A percentile compares a stretch with the other conserved stretches of the same genome.
phyloP scores from a whole-genome alignment of 768 basidiomycete genomes.

The Leccinum subgranulosum region DNA sequence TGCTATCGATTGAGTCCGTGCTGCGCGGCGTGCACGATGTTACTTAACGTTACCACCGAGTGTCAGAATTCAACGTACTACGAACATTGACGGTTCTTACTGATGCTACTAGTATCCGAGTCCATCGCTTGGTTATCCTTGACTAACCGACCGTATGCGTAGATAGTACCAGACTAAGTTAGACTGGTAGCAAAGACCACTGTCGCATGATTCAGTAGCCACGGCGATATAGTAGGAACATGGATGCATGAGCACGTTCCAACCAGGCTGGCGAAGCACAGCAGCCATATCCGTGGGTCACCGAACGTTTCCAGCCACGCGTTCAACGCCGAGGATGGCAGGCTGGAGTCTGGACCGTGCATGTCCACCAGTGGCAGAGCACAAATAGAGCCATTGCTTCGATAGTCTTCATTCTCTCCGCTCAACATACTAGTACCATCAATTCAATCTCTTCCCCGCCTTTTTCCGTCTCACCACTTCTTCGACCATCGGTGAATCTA shows the following conservation, averaged over 20 bases:
- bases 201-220: not conserved
- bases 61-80: constrained; percentile 8
- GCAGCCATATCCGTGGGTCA: constrained; percentile 14
- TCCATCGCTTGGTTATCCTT: not conserved
- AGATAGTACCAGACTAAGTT: not conserved
- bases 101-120: not conserved
- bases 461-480: not conserved
- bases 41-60: not conserved
- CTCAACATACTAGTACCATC: constrained; percentile 1
- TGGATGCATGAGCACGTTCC: constrained; percentile 10
- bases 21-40: constrained; percentile 8
- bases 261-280: constrained; percentile 4
- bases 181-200: not conserved
- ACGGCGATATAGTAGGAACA: constrained; percentile 7
- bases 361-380: constrained; percentile 1
- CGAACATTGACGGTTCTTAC: not conserved
- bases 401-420: not conserved
- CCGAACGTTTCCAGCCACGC: constrained; percentile 3
- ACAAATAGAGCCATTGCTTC: constrained; percentile 14
- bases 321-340: constrained; percentile 21
- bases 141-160: not conserved
- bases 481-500: not conserved
- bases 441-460: not conserved
- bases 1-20: not conserved
- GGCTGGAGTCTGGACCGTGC: constrained; percentile 2